Evolutionary conservation across 331 rosid species (phyloP).

Genomic region (Rhamnella rubrinervis): DNA sequence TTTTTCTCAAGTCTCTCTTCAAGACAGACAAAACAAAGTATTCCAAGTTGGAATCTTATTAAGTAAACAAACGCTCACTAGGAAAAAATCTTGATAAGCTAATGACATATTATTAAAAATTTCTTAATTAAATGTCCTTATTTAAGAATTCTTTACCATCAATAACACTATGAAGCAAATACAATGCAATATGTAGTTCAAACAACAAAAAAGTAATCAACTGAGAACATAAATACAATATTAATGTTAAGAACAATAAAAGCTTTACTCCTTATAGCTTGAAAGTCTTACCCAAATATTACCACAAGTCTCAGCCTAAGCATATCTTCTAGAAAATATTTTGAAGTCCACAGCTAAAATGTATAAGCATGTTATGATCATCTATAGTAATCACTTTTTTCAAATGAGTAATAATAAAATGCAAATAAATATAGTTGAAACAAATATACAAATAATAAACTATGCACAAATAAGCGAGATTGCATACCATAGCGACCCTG

Average conservation of each 20-base stretch:
- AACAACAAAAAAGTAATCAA: conserved; percentile 7
- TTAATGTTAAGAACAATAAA: background rate
- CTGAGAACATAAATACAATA: conserved; percentile 1
- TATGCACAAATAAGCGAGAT: conserved; percentile 6
- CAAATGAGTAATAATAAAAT: background rate
- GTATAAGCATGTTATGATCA: conserved; percentile 73
- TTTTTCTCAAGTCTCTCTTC: no score
- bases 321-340: conserved; percentile 93
- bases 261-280: background rate
- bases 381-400: conserved; percentile 53
- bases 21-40: no score
- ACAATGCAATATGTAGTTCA: background rate
- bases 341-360: conserved; percentile 91
- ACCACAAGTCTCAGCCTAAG: conserved; percentile 91
- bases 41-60: no score
- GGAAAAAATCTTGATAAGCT: background rate
- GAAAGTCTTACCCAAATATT: conserved; percentile 70
- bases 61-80: background rate
- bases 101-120: no score
- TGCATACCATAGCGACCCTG: conserved; percentile 75
- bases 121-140: no score
- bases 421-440: conserved; percentile 5
- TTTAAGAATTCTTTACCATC: no score
- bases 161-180: background rate
- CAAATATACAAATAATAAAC: conserved; percentile 1